These are phyloP conservation scores for Tolypocladium tropicale DNA, from an alignment of 2,329 filamentous ascomycete genomes.

Conservation along the genomic window DNA sequence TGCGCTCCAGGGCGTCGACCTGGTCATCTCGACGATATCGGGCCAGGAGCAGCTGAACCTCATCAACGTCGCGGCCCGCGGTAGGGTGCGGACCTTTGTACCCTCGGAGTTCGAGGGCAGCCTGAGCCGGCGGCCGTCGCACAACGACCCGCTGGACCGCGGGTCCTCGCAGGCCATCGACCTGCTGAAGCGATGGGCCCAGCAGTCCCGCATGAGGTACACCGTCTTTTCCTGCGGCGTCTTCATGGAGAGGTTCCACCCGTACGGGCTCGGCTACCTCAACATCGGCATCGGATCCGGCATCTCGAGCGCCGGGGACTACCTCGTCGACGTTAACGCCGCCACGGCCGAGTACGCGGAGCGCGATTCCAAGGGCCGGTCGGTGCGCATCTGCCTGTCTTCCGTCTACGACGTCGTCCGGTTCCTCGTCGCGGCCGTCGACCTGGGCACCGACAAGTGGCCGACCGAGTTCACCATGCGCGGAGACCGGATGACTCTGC, in stretches of 20 bases:
- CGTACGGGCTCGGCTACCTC: slow-evolving; percentile 50
- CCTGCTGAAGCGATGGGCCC: slow-evolving; percentile 43
- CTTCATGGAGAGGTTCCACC: slow-evolving; percentile 66
- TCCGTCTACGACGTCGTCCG: slow-evolving; percentile 59
- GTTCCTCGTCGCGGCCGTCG: slow-evolving; percentile 61
- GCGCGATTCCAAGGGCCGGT: slow-evolving; percentile 36
- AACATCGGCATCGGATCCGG: slow-evolving; percentile 48
- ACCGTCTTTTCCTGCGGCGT: slow-evolving; percentile 66
- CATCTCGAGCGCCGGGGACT: slow-evolving; percentile 48
- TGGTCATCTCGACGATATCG: slow-evolving; percentile 65
- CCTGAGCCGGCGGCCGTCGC: slow-evolving; percentile 39
- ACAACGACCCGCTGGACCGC: slow-evolving; percentile 50
- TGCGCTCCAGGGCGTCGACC: slow-evolving; percentile 60
- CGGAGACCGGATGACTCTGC: slow-evolving; percentile 54
- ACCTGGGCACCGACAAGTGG: slow-evolving; percentile 51
- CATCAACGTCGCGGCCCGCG: slow-evolving; percentile 59
- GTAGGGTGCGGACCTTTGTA: slow-evolving; percentile 57
- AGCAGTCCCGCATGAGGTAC: slow-evolving; percentile 46
- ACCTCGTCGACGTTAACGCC: slow-evolving; percentile 51
- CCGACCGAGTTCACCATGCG: slow-evolving; percentile 58
- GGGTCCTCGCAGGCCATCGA: slow-evolving; percentile 46
- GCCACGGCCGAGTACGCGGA: slow-evolving; percentile 51
- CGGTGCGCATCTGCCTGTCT: slow-evolving; percentile 54
- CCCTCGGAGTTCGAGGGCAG: slow-evolving; percentile 68
- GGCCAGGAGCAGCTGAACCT: slow-evolving; percentile 57